Percentiles rank a stretch among this genome's conserved stretches.
phyloP scores from a whole-genome alignment of 352 stramenopile species.

The Elongisporangium senticosum region DNA sequence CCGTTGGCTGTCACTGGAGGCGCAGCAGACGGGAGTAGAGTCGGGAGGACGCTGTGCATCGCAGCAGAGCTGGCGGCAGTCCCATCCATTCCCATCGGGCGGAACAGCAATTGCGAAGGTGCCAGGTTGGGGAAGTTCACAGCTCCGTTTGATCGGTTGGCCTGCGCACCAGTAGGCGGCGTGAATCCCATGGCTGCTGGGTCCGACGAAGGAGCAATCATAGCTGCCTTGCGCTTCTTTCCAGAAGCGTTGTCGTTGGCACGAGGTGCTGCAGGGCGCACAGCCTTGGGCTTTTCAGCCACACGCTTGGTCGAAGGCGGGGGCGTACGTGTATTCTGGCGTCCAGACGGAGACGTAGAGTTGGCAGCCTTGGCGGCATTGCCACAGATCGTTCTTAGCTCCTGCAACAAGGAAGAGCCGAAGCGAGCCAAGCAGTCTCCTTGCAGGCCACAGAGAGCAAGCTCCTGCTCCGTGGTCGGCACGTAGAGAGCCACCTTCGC shows the following conservation, averaged over 20 bases:
- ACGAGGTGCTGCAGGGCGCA: not conserved
- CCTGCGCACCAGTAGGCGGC: not conserved
- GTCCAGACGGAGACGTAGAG: not conserved
- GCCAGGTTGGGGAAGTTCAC: conserved; percentile 3
- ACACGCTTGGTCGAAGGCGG: conserved; percentile 3
- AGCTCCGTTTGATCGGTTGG: not conserved
- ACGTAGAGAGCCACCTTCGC: conserved; percentile 66
- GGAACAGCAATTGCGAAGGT: conserved; percentile 35
- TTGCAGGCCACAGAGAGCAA: conserved; percentile 41
- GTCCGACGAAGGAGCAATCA: not conserved
- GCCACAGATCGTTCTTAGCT: conserved; percentile 31
- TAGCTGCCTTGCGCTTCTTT: conserved; percentile 13
- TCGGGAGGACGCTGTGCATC: conserved; percentile 20
- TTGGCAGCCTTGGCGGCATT: not conserved
- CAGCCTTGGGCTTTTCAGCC: conserved; percentile 1
- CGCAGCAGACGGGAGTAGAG: conserved; percentile 38
- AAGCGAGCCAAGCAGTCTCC: conserved; percentile 48
- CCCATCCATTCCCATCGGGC: conserved; percentile 26
- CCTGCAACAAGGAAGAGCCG: conserved; percentile 53
- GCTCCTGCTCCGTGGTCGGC: conserved; percentile 47
- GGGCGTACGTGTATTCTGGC: not conserved
- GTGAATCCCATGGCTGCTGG: not conserved
- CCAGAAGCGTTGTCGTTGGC: not conserved
- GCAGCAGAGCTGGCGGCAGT: not conserved
- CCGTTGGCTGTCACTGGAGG: conserved; percentile 2